A percentile compares a stretch with the other conserved stretches of the same genome.
phyloP scores from a whole-genome alignment of 208 protist genomes.

The Trypanosoma mega region DNA sequence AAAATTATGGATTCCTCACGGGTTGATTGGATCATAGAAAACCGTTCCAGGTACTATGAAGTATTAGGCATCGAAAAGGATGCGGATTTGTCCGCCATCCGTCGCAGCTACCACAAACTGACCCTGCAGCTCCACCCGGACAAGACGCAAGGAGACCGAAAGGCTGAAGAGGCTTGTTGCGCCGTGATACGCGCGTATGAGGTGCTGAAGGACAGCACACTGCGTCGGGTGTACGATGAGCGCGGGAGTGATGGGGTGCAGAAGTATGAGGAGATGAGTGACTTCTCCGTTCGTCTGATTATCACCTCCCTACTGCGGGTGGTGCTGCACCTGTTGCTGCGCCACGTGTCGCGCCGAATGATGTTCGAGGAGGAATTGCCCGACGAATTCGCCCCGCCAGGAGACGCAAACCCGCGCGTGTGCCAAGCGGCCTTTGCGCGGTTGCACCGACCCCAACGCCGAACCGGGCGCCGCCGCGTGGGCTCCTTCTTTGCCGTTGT shows the following conservation, averaged over 20 bases:
- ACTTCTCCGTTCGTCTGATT: not conserved
- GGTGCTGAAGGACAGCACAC: slow-evolving; percentile 86
- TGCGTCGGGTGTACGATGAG: slow-evolving; percentile 91
- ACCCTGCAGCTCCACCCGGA: slow-evolving; percentile 64
- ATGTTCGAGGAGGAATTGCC: slow-evolving; percentile 3
- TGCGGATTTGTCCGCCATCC: slow-evolving; percentile 29
- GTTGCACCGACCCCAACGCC: not conserved
- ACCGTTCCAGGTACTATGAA: slow-evolving; percentile 37
- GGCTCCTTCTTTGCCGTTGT: not conserved
- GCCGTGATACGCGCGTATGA: slow-evolving; percentile 91
- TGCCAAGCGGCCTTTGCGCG: slow-evolving; percentile 18
- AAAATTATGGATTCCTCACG: slow-evolving; percentile 9
- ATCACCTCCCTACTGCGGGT: too few species aligned
- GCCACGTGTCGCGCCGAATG: not conserved
- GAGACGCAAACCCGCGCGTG: too few species aligned
- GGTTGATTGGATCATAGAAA: slow-evolving; percentile 32
- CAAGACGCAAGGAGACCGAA: slow-evolving; percentile 36
- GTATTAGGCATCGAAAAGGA: slow-evolving; percentile 26
- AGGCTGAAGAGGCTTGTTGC: slow-evolving; percentile 49
- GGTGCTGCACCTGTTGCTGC: too few species aligned
- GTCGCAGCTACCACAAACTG: slow-evolving; percentile 40
- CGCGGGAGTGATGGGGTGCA: slow-evolving; percentile 14
- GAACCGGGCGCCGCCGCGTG: slow-evolving; percentile 3
- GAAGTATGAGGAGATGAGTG: slow-evolving; percentile 4
- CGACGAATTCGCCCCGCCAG: too few species aligned